A percentile compares a stretch with the other conserved stretches of the same genome.
These are phyloP conservation scores for Perkinsus marinus DNA, from an alignment of 169 alveolate species.

Conservation along the genomic window DNA sequence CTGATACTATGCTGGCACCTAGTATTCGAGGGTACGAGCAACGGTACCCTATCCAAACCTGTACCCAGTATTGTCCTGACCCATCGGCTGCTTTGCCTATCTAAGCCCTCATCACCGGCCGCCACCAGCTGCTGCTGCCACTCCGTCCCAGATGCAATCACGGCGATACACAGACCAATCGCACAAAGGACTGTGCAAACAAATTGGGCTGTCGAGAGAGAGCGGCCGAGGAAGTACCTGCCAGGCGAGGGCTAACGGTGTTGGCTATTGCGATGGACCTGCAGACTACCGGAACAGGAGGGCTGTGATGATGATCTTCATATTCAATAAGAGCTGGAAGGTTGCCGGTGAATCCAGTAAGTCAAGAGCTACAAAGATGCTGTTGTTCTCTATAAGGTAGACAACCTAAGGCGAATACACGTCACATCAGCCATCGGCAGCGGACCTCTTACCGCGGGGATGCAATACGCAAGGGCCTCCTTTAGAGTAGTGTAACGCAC, in stretches of 20 bases:
- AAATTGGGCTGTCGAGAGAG: not conserved
- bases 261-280: not conserved
- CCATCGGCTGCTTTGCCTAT: not conserved
- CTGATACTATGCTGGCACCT: not conserved
- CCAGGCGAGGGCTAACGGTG: not conserved
- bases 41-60: not conserved
- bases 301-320: not conserved
- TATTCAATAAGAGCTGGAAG: not conserved
- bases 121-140: no score
- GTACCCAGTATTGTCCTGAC: not conserved
- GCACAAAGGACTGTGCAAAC: not conserved
- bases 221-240: not conserved
- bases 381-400: not conserved
- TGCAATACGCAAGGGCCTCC: not conserved
- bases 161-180: not conserved
- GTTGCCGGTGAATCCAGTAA: not conserved
- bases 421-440: no score
- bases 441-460: not conserved
- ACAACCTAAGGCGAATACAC: not conserved
- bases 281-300: not conserved
- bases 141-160: not conserved
- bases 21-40: not conserved
- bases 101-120: not conserved
- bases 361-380: not conserved
- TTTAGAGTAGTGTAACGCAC: not conserved